phyloP scores from a whole-genome alignment of 805 yeast genomes.

The Naumovozyma dairenensis region DNA sequence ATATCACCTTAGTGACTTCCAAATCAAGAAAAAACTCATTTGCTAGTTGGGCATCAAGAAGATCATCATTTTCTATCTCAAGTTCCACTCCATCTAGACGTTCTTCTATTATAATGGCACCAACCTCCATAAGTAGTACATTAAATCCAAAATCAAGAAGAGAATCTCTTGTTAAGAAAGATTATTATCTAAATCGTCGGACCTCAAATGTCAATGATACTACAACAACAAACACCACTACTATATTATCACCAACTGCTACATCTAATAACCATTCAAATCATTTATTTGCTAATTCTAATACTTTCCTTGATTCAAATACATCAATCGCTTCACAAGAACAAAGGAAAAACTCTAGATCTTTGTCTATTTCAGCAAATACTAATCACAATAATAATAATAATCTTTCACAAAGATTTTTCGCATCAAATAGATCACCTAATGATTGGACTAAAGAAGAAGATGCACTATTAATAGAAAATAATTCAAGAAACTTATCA shows the following conservation, averaged over 20 bases:
- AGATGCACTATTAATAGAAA: constrained; percentile 51
- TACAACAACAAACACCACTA: neutral
- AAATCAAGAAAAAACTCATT: constrained; percentile 28
- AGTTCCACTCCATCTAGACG: constrained; percentile 22
- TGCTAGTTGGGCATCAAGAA: constrained; percentile 20
- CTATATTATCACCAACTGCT: constrained; percentile 6
- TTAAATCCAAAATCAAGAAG: constrained; percentile 13
- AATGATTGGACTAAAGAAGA: constrained; percentile 49
- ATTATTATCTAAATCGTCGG: neutral
- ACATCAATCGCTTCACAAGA: constrained; percentile 16
- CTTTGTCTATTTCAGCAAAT: too few relatives aligned
- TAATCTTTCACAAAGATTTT: too few relatives aligned
- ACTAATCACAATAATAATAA: too few relatives aligned
- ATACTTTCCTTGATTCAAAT: constrained; percentile 7
- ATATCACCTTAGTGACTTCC: constrained; percentile 17
- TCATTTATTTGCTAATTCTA: too few relatives aligned
- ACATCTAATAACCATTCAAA: too few relatives aligned
- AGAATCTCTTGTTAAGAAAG: constrained; percentile 16
- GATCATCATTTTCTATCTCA: constrained; percentile 24
- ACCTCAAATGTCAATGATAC: neutral
- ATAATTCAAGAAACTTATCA: constrained; percentile 49
- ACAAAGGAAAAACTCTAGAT: neutral
- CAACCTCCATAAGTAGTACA: constrained; percentile 14
- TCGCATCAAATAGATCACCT: constrained; percentile 3
- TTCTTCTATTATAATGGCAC: constrained; percentile 21